Conservation (phyloP, 179 eudicot genomes). For the Beta lomatogona region DNA sequence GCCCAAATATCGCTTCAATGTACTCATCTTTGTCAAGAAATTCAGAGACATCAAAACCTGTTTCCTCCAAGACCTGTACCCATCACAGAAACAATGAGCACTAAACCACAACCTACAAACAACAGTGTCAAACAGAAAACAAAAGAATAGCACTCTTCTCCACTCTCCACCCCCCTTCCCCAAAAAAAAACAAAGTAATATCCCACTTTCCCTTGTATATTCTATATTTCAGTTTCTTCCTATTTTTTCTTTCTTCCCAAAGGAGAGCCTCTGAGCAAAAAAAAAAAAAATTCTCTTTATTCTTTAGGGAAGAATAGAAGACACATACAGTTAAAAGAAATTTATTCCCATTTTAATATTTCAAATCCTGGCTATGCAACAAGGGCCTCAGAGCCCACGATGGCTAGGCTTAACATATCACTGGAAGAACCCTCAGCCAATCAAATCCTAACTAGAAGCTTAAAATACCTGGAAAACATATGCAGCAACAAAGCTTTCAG, state of each 20-base stretch:
- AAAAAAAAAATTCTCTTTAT: too few species aligned
- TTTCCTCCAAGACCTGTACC: constrained; percentile 96
- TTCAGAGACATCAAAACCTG: constrained; percentile 91
- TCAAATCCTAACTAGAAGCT: background rate
- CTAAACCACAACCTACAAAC: background rate
- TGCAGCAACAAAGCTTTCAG: too few species aligned
- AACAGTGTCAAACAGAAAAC: background rate
- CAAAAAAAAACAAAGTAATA: background rate
- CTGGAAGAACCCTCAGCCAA: background rate
- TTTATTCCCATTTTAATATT: background rate
- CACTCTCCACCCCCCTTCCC: background rate
- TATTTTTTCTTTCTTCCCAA: background rate
- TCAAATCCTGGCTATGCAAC: background rate
- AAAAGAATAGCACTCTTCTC: background rate
- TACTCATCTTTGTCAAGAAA: constrained; percentile 81
- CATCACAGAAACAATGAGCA: constrained; percentile 19
- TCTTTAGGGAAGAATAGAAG: background rate
- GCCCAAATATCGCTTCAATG: constrained; percentile 88
- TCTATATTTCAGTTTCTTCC: background rate
- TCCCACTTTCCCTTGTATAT: background rate
- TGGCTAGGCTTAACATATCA: background rate
- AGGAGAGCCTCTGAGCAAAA: too few species aligned
- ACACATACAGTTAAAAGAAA: background rate
- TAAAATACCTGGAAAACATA: too few species aligned
- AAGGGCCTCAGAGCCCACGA: background rate